These are phyloP conservation scores for Theobroma grandiflorum DNA, from an alignment of 441 rosid genomes.

Conservation along the genomic window DNA sequence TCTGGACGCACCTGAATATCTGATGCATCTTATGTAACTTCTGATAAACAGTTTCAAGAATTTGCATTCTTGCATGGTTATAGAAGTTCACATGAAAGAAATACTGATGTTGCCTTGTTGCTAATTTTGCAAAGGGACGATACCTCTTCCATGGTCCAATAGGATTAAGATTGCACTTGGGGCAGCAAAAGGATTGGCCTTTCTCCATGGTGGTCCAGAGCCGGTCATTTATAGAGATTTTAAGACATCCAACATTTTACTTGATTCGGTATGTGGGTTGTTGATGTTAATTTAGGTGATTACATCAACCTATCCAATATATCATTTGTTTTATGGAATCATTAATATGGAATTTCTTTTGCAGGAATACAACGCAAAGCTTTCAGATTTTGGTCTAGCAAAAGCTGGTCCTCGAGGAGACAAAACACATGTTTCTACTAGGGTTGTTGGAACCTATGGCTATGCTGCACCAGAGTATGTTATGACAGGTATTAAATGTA, in stretches of 20 bases:
- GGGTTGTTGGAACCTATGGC: slow-evolving; percentile 65
- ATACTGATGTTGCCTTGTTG: slow-evolving; percentile 34
- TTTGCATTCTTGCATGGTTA: slow-evolving; percentile 4
- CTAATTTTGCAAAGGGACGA: slow-evolving; percentile 54
- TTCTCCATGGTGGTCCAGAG: slow-evolving; percentile 59
- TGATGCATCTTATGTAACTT: not conserved
- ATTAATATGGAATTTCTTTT: slow-evolving; percentile 20
- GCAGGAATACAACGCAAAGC: slow-evolving; percentile 59
- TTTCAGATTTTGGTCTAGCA: slow-evolving; percentile 61
- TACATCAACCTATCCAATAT: not conserved
- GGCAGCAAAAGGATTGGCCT: slow-evolving; percentile 64
- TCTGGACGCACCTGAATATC: not conserved
- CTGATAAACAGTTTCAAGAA: slow-evolving; percentile 9
- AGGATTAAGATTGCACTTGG: slow-evolving; percentile 58
- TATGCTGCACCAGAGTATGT: slow-evolving; percentile 67
- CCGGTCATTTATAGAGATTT: slow-evolving; percentile 65
- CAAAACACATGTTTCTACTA: slow-evolving; percentile 58
- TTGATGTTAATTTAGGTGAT: not conserved
- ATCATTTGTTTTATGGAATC: not conserved
- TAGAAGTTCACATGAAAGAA: not conserved
- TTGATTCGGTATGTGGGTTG: slow-evolving; percentile 49
- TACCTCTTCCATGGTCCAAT: slow-evolving; percentile 61
- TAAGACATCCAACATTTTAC: slow-evolving; percentile 61
- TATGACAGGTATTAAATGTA: slow-evolving; percentile 49
- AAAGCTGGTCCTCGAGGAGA: slow-evolving; percentile 64